Evolutionary conservation across 345 rosid species (phyloP), one percentile per base, ranked within the genome.

Genomic region (Citrus mangshanensis): DNA sequence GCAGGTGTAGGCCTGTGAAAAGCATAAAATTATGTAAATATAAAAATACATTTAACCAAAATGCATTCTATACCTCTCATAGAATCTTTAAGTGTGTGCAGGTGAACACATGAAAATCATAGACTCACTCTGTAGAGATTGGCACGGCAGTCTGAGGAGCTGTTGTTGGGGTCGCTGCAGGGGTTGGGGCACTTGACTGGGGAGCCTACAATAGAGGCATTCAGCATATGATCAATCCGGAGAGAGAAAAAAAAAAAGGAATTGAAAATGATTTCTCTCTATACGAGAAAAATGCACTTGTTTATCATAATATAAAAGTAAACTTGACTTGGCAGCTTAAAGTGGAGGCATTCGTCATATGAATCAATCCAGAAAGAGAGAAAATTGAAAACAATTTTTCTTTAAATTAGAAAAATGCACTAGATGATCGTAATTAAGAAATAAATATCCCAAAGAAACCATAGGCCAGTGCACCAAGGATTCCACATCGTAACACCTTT

Each of bases 261-360:
- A 16, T 21, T 22, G 46, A 75, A 42, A 16, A 54, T 19, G 1
- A 19, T 54, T 54, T 54, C 58, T 5, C 58, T 54, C 6, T 54
- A 54, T 4, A 54, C 0, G 2, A 18, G 58, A 54, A 54, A 18
- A 54, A 18, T 18, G 58, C 68, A 75, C 60, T 30, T n/a, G 19
- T 27, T 40, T 56, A 61, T 24, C 46, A 18, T 40, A 59, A 38
- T 37, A 28, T 9, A 27, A 46, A 42, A 63, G 21, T 28, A 28
- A 27, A 80, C 86, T 88, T 73, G 89, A 74, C 68, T 84, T 83
- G 30, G 91, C 86, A 76, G 86, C 86, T 91, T 89, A 78, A 61
- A 83, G 55, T 80, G 25, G 54, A 51, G 18, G 54, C 5, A 63
- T 22, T 40, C 1, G 22, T 32, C 13, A 22, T 19, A 60, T 27